Evolutionary conservation across 2,329 filamentous ascomycete species (phyloP).

Genomic region (Passalora sequoiae): DNA sequence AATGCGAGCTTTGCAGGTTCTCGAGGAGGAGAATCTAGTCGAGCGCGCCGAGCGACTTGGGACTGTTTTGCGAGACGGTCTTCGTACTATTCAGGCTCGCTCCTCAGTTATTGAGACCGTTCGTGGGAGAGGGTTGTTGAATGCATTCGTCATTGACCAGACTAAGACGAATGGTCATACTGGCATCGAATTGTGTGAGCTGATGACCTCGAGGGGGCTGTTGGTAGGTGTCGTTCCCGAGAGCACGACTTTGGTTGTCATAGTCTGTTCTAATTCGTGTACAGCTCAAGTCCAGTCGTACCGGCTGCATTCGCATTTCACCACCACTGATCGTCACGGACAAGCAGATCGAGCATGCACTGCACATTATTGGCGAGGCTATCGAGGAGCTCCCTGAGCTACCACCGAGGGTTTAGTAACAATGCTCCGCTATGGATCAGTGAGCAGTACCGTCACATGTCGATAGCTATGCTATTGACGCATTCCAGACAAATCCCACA

Average conservation of each 20-base stretch:
- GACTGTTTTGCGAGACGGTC: constrained; percentile 71
- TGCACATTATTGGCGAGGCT: neutral
- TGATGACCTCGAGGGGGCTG: constrained; percentile 90
- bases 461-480: neutral
- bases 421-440: no score
- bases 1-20: constrained; percentile 85
- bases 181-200: constrained; percentile 91
- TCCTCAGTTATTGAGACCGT: constrained; percentile 74
- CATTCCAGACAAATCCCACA: constrained; percentile 6
- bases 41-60: constrained; percentile 75
- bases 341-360: constrained; percentile 1
- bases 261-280: neutral
- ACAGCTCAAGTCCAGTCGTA: constrained; percentile 6
- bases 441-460: neutral
- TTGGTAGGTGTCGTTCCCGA: constrained; percentile 55
- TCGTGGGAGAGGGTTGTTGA: constrained; percentile 85
- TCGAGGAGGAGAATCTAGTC: constrained; percentile 83
- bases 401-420: neutral
- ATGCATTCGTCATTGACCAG: constrained; percentile 93
- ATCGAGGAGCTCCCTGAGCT: constrained; percentile 2
- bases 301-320: constrained; percentile 4
- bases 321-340: constrained; percentile 3
- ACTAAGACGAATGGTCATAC: constrained; percentile 73
- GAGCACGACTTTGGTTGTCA: constrained; percentile 13
- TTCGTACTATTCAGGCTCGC: constrained; percentile 59